phyloP scores from a whole-genome alignment of 148 eudicot species.

The Silene latifolia region DNA sequence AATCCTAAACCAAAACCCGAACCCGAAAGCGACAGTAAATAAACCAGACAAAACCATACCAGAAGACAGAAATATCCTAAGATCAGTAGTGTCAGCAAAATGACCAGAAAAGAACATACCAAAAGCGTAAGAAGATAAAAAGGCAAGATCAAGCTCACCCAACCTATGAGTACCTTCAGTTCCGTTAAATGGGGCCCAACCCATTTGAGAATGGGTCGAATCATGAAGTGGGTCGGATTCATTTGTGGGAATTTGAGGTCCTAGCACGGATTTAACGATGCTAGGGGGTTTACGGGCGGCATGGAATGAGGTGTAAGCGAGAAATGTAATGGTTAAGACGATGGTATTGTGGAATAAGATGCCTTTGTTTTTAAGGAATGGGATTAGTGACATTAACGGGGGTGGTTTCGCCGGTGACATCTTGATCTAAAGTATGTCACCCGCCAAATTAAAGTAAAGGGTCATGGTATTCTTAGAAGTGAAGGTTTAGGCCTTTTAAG shows the following conservation, averaged over 20 bases:
- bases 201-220: conserved; percentile 30
- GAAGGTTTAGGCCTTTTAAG: not conserved
- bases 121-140: conserved; percentile 62
- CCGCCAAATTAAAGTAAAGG: not conserved
- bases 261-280: conserved; percentile 76
- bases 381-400: conserved; percentile 40
- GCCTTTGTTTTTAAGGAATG: conserved; percentile 34
- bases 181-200: conserved; percentile 89
- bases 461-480: too few relatives aligned
- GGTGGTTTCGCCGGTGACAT: conserved; percentile 31
- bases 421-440: not conserved
- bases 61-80: conserved; percentile 53
- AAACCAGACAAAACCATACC: conserved; percentile 87
- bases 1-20: conserved; percentile 61
- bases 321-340: conserved; percentile 67
- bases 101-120: conserved; percentile 93
- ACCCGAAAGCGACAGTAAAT: conserved; percentile 63
- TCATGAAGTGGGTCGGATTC: conserved; percentile 23
- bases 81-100: conserved; percentile 68
- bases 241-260: conserved; percentile 39
- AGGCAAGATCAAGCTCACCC: conserved; percentile 94
- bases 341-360: conserved; percentile 49
- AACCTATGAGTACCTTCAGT: conserved; percentile 71
- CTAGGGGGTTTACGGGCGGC: conserved; percentile 97
- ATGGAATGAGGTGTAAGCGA: conserved; percentile 82